Evolutionary conservation across 345 rosid species (phyloP).

Genomic region (Hirschfeldia incana): DNA sequence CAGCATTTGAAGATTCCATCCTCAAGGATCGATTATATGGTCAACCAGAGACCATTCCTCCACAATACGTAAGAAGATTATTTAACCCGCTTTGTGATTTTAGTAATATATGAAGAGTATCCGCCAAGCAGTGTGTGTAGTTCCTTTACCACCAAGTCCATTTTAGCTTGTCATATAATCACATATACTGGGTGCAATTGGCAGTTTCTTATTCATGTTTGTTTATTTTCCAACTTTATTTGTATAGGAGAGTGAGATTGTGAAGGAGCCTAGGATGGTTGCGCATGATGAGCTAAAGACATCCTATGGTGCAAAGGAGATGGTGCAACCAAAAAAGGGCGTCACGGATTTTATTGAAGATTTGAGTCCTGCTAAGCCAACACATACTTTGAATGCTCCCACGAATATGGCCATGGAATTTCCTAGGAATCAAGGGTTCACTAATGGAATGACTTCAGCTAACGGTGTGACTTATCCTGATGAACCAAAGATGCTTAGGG

Average conservation of each 20-base stretch:
- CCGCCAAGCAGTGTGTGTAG: constrained; percentile 23
- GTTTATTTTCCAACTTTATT: constrained; percentile 2
- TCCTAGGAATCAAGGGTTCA: constrained; percentile 36
- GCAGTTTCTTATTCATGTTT: constrained; percentile 16
- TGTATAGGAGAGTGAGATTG: constrained; percentile 46
- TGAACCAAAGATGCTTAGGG: constrained; percentile 28
- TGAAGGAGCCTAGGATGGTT: constrained; percentile 44
- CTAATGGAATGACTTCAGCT: constrained; percentile 41
- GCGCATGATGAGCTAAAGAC: constrained; percentile 41
- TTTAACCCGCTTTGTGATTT: neutral
- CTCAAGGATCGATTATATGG: constrained; percentile 50
- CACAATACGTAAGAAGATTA: constrained; percentile 47
- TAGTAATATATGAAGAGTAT: constrained; percentile 24
- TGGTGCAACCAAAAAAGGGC: constrained; percentile 37
- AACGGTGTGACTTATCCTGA: constrained; percentile 38
- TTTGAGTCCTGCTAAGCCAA: constrained; percentile 14
- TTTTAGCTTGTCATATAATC: neutral
- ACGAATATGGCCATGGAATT: constrained; percentile 28
- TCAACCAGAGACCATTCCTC: constrained; percentile 47
- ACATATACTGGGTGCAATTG: neutral
- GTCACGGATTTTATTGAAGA: constrained; percentile 12
- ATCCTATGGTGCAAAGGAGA: constrained; percentile 35
- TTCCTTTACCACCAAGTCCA: constrained; percentile 16
- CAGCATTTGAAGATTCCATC: constrained; percentile 47
- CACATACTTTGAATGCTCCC: constrained; percentile 16